phyloP scores from a whole-genome alignment of 2,329 filamentous ascomycete species.

The Fusarium haematococcum region DNA sequence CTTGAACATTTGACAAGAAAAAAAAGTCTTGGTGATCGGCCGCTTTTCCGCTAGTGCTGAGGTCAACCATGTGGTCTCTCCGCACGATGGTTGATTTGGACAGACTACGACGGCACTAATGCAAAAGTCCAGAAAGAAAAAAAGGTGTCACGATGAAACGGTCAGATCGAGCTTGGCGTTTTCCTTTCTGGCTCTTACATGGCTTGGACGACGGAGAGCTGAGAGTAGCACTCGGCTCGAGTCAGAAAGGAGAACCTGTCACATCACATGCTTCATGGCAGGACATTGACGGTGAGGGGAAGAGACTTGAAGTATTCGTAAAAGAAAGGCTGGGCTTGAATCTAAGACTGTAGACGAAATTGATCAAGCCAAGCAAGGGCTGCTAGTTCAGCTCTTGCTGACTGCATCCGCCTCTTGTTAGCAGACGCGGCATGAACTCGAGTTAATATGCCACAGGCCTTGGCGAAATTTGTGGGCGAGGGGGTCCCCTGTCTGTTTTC shows the following conservation, averaged over 20 bases:
- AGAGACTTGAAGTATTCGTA: not conserved
- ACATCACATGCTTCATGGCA: not conserved
- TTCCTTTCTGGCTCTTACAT: not conserved
- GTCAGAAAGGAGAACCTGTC: conserved; percentile 1
- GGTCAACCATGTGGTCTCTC: conserved; percentile 47
- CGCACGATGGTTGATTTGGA: conserved; percentile 38
- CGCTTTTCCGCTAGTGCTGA: not conserved
- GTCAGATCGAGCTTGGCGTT: not conserved
- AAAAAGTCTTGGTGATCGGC: not conserved
- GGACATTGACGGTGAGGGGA: not conserved
- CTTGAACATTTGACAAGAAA: not conserved
- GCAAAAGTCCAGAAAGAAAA: conserved; percentile 14
- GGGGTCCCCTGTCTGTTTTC: conserved; percentile 5
- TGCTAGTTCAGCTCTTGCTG: conserved; percentile 27
- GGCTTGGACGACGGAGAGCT: not conserved
- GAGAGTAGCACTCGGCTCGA: not conserved
- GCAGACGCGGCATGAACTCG: conserved; percentile 19
- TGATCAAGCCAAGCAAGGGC: not conserved
- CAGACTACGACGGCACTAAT: conserved; percentile 6
- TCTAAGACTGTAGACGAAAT: not conserved
- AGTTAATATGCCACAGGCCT: conserved; percentile 23
- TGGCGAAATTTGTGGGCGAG: conserved; percentile 14
- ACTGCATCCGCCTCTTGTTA: conserved; percentile 26
- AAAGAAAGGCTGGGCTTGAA: not conserved
- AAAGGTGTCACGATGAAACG: conserved; percentile 28